Evolutionary conservation across 2,329 filamentous ascomycete species (phyloP).

Genomic region (Ampelomyces quisqualis): DNA sequence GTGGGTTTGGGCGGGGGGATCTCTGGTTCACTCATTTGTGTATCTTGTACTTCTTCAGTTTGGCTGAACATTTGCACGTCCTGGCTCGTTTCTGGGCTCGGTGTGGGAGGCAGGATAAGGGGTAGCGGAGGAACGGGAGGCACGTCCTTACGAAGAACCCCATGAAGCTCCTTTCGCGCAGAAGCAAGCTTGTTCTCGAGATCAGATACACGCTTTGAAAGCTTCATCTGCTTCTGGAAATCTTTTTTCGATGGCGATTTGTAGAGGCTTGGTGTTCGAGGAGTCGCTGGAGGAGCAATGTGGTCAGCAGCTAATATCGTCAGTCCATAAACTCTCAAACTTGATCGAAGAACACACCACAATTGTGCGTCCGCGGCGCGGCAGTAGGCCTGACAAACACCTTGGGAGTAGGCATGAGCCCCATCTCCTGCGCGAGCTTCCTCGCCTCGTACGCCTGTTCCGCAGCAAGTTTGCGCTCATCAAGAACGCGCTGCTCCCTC

Average conservation of each 20-base stretch:
- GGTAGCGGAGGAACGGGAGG: conserved; percentile 43
- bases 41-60: conserved; percentile 22
- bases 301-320: conserved; percentile 9
- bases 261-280: conserved; percentile 41
- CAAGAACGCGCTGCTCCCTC: conserved; percentile 17
- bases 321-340: conserved; percentile 6
- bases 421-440: conserved; percentile 31
- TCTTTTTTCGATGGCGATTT: conserved; percentile 58
- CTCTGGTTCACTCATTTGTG: too few relatives aligned
- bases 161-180: conserved; percentile 56
- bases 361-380: conserved; percentile 14
- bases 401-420: conserved; percentile 38
- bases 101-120: conserved; percentile 31
- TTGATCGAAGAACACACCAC: conserved; percentile 7
- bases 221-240: conserved; percentile 57
- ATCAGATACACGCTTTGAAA: conserved; percentile 61
- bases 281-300: conserved; percentile 12
- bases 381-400: conserved; percentile 32
- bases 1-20: conserved; percentile 20
- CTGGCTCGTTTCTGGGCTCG: conserved; percentile 13
- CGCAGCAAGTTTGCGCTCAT: conserved; percentile 32
- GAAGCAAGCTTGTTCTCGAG: conserved; percentile 60
- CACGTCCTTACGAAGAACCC: conserved; percentile 49
- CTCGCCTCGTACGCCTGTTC: conserved; percentile 33
- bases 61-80: conserved; percentile 18